Conservation (phyloP, 2,329 filamentous ascomycete genomes). For the Fusarium goolgardi region DNA sequence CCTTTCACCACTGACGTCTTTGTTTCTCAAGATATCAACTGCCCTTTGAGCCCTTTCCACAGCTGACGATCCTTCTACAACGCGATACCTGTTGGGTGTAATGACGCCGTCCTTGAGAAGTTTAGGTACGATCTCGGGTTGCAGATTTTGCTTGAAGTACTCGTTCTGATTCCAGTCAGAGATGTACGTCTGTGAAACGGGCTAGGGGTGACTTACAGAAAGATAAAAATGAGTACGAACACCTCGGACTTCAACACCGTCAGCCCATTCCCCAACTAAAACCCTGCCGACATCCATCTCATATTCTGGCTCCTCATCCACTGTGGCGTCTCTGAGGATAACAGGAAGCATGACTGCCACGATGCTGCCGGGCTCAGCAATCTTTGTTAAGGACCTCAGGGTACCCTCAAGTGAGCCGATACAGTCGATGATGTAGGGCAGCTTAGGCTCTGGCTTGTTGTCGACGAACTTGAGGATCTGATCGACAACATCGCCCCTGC, state of each 20-base stretch:
- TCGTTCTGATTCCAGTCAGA: conserved; percentile 58
- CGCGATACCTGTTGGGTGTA: conserved; percentile 55
- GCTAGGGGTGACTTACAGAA: conserved; percentile 29
- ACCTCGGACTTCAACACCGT: conserved; percentile 64
- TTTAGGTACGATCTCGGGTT: conserved; percentile 65
- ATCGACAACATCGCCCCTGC: conserved; percentile 51
- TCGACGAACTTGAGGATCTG: conserved; percentile 47
- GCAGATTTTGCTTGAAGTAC: conserved; percentile 65
- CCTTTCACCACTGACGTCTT: conserved; percentile 56
- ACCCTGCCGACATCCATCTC: conserved; percentile 62
- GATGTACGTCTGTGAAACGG: not conserved
- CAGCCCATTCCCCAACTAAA: conserved; percentile 58
- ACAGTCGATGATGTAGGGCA: conserved; percentile 66
- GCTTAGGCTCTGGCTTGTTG: conserved; percentile 32
- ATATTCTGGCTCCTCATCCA: conserved; percentile 62
- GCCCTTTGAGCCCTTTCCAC: conserved; percentile 56
- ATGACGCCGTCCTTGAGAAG: conserved; percentile 56
- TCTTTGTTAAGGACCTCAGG: conserved; percentile 60
- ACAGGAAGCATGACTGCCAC: conserved; percentile 71
- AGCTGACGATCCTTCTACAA: conserved; percentile 55
- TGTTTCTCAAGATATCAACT: conserved; percentile 51
- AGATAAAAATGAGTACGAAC: conserved; percentile 57
- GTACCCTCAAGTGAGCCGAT: conserved; percentile 63
- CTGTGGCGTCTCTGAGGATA: conserved; percentile 64
- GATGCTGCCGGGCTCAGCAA: conserved; percentile 61